phyloP scores from a whole-genome alignment of 768 basidiomycete species.

The Phallus indusiatus region DNA sequence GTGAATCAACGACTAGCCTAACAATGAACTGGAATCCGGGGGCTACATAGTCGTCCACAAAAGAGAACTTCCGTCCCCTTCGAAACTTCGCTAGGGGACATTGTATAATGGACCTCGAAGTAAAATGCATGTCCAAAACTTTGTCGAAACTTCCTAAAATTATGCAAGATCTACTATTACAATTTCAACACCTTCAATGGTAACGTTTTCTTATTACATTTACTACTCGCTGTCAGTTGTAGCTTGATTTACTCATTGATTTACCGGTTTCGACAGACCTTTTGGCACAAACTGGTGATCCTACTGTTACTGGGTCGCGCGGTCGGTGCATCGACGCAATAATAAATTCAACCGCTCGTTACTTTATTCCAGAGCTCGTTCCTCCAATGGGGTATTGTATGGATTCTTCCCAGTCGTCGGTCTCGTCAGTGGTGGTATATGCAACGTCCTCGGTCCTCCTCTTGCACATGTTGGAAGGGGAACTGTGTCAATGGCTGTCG shows the following conservation, averaged over 20 bases:
- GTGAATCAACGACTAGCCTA: no score
- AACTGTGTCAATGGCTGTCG: constrained; percentile 96
- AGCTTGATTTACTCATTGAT: no score
- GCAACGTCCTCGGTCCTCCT: no score
- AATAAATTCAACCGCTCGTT: constrained; percentile 38
- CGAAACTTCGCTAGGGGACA: constrained; percentile 94
- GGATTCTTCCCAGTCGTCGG: no score
- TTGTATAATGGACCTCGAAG: constrained; percentile 94
- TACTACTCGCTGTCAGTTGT: not conserved
- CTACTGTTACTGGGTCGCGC: constrained; percentile 87
- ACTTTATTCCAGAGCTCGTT: constrained; percentile 75
- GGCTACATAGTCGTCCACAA: no score
- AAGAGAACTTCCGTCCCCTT: constrained; percentile 94
- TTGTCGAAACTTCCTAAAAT: constrained; percentile 93
- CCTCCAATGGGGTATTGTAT: no score
- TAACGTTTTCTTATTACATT: constrained; percentile 31
- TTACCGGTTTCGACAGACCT: constrained; percentile 96
- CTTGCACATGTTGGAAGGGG: constrained; percentile 81
- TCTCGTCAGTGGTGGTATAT: no score
- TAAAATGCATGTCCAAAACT: constrained; percentile 83
- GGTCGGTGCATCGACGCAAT: constrained; percentile 45
- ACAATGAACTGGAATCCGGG: no score
- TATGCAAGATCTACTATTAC: constrained; percentile 97
- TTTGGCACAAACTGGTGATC: constrained; percentile 93
- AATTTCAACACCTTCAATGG: constrained; percentile 97